Base-by-base conservation (phyloP, 306 rosid genomes). In the Alnus glutinosa region DNA sequence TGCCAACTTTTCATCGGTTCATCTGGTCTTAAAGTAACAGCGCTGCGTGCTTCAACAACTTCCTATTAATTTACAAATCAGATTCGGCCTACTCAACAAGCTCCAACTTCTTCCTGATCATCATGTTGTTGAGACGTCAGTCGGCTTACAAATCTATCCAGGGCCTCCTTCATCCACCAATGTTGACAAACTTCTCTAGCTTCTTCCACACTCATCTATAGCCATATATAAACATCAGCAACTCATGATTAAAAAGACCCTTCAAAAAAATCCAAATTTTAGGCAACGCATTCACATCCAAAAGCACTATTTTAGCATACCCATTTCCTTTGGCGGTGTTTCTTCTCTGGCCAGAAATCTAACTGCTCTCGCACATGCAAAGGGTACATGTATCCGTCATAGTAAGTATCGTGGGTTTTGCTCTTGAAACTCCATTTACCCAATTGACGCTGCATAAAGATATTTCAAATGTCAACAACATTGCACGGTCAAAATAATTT, bases 101-200 rank as follows among this genome's bases (percentile, higher is more conserved):
- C 28, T 23, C 28, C 28, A 23, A 23, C 73, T 82, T 81, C 75
- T 49, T 88, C 80, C 28, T 77, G 74, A 12, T 49, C 55, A 64
- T 77, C 80, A 14, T 62, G 82, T 73, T 81, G 85, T 79, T 74
- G 88, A 82, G 89, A 55, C 5, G 61, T 55, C 9, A 92, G 87
- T 18, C 93, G 94, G 63, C 59, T 85, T 34, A 89, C 93, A 52
- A 94, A 73, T 79, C 80, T 78, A 44, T 94, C 98, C 12, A 94
- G 75, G 11, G 98, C 98, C 49, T 94, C 98, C 80, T 90, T 94
- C 98, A 94, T 94, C 98, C 98, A 94, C 97, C 87, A 80, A 86
- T 92, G 97, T 76, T 87, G 90, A 80, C 98, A 94, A 52, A 82
- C 94, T 66, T 92, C 93, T 69, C 89, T 89, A 47, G 98, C 98